Evolutionary conservation across 495 filamentous ascomycete species (phyloP).

Genomic region (Physcia stellaris): DNA sequence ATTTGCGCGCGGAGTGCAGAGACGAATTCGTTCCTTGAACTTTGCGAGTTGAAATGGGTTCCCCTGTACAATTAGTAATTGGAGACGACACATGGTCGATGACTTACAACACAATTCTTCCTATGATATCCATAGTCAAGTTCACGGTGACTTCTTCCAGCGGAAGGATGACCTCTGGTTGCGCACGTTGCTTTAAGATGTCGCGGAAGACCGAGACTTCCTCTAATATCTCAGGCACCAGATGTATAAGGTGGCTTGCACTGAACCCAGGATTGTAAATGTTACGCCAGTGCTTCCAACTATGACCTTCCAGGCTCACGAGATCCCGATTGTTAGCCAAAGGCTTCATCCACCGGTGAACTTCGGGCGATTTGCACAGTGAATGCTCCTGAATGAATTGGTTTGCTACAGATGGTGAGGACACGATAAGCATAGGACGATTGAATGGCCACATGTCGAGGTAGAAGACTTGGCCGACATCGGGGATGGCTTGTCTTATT

Average conservation of each 20-base stretch:
- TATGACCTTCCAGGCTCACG: conserved; percentile 18
- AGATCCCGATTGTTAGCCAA: conserved; percentile 21
- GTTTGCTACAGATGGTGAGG: conserved; percentile 7
- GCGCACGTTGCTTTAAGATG: conserved; percentile 14
- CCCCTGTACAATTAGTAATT: conserved; percentile 12
- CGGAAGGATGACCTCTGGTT: conserved; percentile 10
- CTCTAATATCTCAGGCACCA: conserved; percentile 21
- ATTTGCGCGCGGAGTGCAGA: conserved; percentile 15
- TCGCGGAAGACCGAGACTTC: conserved; percentile 20
- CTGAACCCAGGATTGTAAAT: conserved; percentile 28
- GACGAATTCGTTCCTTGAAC: conserved; percentile 13
- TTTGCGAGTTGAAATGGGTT: conserved; percentile 15
- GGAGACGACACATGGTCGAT: conserved; percentile 1
- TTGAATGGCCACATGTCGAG: conserved; percentile 23
- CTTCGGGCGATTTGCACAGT: conserved; percentile 4
- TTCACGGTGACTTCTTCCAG: conserved; percentile 3
- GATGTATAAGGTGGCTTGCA: conserved; percentile 20
- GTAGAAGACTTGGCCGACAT: conserved; percentile 18
- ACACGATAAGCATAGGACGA: conserved; percentile 11
- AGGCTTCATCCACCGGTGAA: conserved; percentile 15
- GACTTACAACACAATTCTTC: conserved; percentile 18
- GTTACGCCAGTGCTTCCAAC: conserved; percentile 23
- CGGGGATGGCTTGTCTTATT: not conserved
- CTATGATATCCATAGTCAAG: conserved; percentile 16
- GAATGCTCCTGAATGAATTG: conserved; percentile 14